Conservation (phyloP, 768 basidiomycete species). For the Boletus bicolor region DNA sequence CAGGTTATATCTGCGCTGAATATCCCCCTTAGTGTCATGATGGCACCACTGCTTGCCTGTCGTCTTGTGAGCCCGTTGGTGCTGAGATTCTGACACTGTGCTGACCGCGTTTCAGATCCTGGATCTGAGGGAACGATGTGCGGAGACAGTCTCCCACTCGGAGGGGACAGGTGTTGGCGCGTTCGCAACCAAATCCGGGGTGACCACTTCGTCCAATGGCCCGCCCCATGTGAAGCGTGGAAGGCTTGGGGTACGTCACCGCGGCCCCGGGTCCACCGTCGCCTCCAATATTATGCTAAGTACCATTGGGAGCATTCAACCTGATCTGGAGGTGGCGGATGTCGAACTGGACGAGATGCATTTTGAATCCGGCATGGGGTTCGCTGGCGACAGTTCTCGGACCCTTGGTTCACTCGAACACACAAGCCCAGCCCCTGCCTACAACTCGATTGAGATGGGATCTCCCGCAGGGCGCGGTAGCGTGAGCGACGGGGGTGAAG, state of each 20-base stretch:
- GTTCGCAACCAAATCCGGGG: conserved; percentile 60
- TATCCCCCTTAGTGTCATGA: conserved; percentile 82
- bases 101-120: conserved; percentile 54
- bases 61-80: conserved; percentile 51
- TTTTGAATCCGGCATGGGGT: conserved; percentile 50
- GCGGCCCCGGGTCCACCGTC: conserved; percentile 48
- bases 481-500: conserved; percentile 23
- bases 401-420: conserved; percentile 30
- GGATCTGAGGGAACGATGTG: conserved; percentile 78
- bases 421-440: conserved; percentile 52
- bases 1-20: conserved; percentile 82
- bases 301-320: conserved; percentile 59
- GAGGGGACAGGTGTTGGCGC: conserved; percentile 67
- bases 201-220: conserved; percentile 26
- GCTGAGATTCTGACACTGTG: neutral
- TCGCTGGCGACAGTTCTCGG: conserved; percentile 44
- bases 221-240: conserved; percentile 23
- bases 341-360: conserved; percentile 55
- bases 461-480: conserved; percentile 16
- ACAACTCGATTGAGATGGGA: conserved; percentile 41
- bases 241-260: conserved; percentile 48
- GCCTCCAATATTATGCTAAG: conserved; percentile 63
- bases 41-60: conserved; percentile 76
- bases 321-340: conserved; percentile 49
- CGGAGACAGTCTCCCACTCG: conserved; percentile 73